Base-by-base conservation (phyloP, 352 stramenopile genomes). In the Poterioochromonas sp. region DNA sequence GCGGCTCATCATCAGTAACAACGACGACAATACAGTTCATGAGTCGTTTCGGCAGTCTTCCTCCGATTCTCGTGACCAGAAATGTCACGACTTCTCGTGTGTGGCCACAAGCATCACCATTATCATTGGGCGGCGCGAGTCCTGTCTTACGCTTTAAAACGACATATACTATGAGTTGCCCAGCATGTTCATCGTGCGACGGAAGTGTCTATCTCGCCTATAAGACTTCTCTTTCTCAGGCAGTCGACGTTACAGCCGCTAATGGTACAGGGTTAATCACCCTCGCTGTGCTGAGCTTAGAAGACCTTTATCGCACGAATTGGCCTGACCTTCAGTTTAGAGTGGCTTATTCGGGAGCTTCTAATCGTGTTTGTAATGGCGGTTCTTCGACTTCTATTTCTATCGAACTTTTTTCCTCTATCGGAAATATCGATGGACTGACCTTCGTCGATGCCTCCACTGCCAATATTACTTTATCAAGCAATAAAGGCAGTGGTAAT, bases 161-260 rank as follows among this genome's bases (percentile, higher is more conserved):
- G 37, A 1, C 20, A 35, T 29, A 77, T 29, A 32, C 22, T 15
- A 12, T 77, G 41, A 44, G 1, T 20, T 77, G 70, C 47, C 12
- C 20, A n/a, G 5, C 26, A 1, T 77, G 70, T 49, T 32, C 70
- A n/a, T 22, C 41, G 12, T 77, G 70, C 44, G 1, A 1, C 29
- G 70, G 70, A 3, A 32, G 49, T 5, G 70, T 77, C 47, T 77
- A 77, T 29, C 39, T 77, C 41, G 15, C 44, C 20, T 77, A 64
- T 34, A 40, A 32, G 29, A 44, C 0, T 20, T 1, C 2, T 41
- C 1, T 53, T 34, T 40, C 54, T 26, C 49, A 18, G 0, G 44
- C 12, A n/a, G 26, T 71, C 49, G 41, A 47, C 62, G 32, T 71
- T 29, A 32, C 51, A 2, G 2, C 15, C 1, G 2, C 8, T n/a